Evolutionary conservation across 768 basidiomycete genomes (phyloP).

Genomic region (Mycena vulgaris): DNA sequence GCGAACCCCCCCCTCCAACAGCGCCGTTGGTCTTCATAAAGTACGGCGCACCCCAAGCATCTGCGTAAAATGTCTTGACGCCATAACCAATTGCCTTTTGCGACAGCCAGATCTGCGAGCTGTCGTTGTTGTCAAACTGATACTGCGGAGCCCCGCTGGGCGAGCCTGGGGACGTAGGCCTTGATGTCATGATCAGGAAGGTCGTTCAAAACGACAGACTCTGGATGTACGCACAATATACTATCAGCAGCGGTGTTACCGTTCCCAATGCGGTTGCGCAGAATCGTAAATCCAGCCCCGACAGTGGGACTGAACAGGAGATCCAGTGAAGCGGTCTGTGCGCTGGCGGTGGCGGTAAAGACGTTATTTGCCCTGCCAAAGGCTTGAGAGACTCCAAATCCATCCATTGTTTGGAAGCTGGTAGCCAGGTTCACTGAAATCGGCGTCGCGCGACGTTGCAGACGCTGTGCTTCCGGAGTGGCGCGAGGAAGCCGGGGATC

Average conservation of each 20-base stretch:
- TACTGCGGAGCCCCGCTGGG: slow-evolving; percentile 26
- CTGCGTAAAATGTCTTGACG: slow-evolving; percentile 28
- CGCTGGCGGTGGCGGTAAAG: slow-evolving; percentile 6
- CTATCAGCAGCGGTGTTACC: slow-evolving; percentile 26
- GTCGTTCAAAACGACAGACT: no score
- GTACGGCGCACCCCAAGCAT: slow-evolving; percentile 33
- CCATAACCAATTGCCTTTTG: slow-evolving; percentile 29
- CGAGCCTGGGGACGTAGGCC: slow-evolving; percentile 25
- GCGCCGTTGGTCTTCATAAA: slow-evolving; percentile 35
- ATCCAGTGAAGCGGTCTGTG: slow-evolving; percentile 30
- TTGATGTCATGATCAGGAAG: neutral
- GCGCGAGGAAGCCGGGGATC: neutral
- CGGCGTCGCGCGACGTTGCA: slow-evolving; percentile 14
- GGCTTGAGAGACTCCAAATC: slow-evolving; percentile 32
- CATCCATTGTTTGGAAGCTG: slow-evolving; percentile 29
- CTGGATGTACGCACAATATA: slow-evolving; percentile 12
- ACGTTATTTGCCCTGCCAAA: slow-evolving; percentile 29
- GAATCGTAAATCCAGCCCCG: slow-evolving; percentile 32
- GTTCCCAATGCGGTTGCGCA: slow-evolving; percentile 35
- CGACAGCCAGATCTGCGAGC: slow-evolving; percentile 28
- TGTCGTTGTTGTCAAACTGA: slow-evolving; percentile 25
- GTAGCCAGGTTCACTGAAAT: slow-evolving; percentile 28
- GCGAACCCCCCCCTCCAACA: slow-evolving; percentile 23
- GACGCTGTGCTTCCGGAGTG: neutral
- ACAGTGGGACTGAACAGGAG: slow-evolving; percentile 27